A percentile compares a stretch with the other conserved stretches of the same genome.
Conservation (phyloP, 495 filamentous ascomycete species). For the Margaritispora aquatica region DNA sequence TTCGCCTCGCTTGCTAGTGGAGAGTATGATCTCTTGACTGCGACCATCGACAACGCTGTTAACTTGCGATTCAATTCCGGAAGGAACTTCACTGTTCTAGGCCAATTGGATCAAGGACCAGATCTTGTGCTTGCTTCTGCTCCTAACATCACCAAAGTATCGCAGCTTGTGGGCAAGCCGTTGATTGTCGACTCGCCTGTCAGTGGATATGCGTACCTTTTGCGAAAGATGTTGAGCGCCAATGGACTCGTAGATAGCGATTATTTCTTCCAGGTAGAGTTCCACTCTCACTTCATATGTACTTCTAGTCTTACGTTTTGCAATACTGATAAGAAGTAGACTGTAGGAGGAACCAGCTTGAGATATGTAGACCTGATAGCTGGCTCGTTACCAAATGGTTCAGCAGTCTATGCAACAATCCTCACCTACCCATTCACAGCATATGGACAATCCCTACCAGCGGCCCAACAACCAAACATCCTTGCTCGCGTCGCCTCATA, state of each 20-base stretch:
- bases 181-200: conserved; percentile 26
- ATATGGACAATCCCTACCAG: conserved; percentile 7
- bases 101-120: conserved; percentile 25
- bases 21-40: conserved; percentile 25
- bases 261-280: conserved; percentile 23
- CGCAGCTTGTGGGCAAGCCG: conserved; percentile 21
- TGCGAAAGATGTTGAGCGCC: conserved; percentile 22
- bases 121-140: conserved; percentile 24
- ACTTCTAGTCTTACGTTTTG: too few species aligned
- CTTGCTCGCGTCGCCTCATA: conserved; percentile 22
- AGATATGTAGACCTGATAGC: conserved; percentile 22
- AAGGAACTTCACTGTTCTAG: conserved; percentile 22
- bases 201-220: conserved; percentile 25
- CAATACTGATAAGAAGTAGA: conserved; percentile 11
- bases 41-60: conserved; percentile 24
- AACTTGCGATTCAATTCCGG: conserved; percentile 28
- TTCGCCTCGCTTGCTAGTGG: conserved; percentile 23
- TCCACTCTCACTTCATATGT: background rate
- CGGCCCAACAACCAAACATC: conserved; percentile 19
- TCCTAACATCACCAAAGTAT: conserved; percentile 23
- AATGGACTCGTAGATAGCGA: conserved; percentile 20
- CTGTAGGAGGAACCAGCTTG: conserved; percentile 22
- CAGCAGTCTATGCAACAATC: conserved; percentile 26
- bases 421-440: conserved; percentile 26
- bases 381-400: conserved; percentile 24